A percentile compares a stretch with the other conserved stretches of the same genome.
Conservation (phyloP, 805 yeast genomes). For the Hanseniaspora occidentalis region DNA sequence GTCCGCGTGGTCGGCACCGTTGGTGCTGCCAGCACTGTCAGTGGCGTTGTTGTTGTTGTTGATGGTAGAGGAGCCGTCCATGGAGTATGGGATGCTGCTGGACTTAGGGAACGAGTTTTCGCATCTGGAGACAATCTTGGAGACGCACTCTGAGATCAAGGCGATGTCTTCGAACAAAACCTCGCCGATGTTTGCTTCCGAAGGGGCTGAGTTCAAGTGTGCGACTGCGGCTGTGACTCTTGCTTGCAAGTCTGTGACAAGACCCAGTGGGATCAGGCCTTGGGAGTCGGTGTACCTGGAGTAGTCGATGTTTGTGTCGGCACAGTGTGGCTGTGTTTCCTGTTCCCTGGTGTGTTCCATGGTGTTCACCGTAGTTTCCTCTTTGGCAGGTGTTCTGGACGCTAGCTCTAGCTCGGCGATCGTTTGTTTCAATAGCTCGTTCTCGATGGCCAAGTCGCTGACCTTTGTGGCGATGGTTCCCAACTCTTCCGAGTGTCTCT, state of each 20-base stretch:
- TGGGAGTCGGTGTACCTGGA: constrained; percentile 5
- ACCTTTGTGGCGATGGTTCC: constrained; percentile 15
- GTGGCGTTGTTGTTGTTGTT: too few species aligned
- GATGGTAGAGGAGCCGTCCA: too few species aligned
- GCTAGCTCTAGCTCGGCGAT: constrained; percentile 38
- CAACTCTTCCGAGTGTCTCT: constrained; percentile 12
- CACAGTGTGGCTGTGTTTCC: background rate
- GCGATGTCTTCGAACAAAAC: constrained; percentile 16
- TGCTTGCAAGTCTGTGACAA: constrained; percentile 4
- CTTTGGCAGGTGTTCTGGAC: constrained; percentile 3
- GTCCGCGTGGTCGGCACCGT: background rate
- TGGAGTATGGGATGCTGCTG: too few species aligned
- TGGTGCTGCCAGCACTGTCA: background rate
- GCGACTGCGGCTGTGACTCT: constrained; percentile 2
- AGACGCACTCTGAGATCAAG: constrained; percentile 13
- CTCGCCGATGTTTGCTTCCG: constrained; percentile 8
- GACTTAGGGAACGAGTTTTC: too few species aligned
- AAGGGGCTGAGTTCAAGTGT: background rate
- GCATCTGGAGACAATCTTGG: constrained; percentile 10
- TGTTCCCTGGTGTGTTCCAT: background rate
- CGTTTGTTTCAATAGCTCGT: constrained; percentile 26
- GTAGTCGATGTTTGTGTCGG: constrained; percentile 8
- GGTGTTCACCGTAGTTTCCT: background rate
- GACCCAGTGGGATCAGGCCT: constrained; percentile 5
- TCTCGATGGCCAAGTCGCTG: constrained; percentile 19